Evolutionary conservation across 208 protist species (phyloP), one percentile per base, ranked within the genome.

Genomic region (Crithidia brevicula): DNA sequence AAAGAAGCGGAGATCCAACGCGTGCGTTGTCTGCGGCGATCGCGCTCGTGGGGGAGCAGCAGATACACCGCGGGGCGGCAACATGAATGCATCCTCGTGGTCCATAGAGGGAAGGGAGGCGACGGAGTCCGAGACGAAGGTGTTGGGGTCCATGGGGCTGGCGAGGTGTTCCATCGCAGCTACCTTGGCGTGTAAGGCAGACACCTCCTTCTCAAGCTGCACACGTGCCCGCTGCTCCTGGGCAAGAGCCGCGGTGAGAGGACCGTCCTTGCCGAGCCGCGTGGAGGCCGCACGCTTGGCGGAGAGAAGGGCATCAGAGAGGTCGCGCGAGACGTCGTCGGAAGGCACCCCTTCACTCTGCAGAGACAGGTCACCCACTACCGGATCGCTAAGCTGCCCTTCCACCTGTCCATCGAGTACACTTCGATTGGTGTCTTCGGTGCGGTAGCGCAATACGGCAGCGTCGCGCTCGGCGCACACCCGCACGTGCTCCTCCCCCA

Each of bases 1-100:
- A 33, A 80, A 80, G 62, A 58, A 68, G 49, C 56, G 43, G 25
- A 27, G 11, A 50, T 80, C 68, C 9, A 80, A 62, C n/a, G 60
- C 59, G 23, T 76, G 74, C 15, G 68, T 43, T 4, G 61, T 47
- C 43, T 62, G 61, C 3, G 74, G 74, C 4, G 68, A 75, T 23
- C 74, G 74, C 1, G 74, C 74, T 9, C 74, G 74, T 16, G 36
- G 42, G 20, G 62, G 68, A 7, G 50, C 57, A 33, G 7, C 6
- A 13, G 36, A 63, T 15, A 23, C 42, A 36, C 33, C 25, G 11
- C 33, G 52, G 28, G 38, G 10, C 33, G 31, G 52, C 7, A 18
- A 28, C 33, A 22, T 15, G n/a, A 10, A 4, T n/a, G 42, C 6
- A 15, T 18, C 4, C 3, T 36, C 56, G 36, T 22, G 15, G 2